phyloP scores from a whole-genome alignment of 495 filamentous ascomycete genomes.

The Talaromyces trachyspermus region DNA sequence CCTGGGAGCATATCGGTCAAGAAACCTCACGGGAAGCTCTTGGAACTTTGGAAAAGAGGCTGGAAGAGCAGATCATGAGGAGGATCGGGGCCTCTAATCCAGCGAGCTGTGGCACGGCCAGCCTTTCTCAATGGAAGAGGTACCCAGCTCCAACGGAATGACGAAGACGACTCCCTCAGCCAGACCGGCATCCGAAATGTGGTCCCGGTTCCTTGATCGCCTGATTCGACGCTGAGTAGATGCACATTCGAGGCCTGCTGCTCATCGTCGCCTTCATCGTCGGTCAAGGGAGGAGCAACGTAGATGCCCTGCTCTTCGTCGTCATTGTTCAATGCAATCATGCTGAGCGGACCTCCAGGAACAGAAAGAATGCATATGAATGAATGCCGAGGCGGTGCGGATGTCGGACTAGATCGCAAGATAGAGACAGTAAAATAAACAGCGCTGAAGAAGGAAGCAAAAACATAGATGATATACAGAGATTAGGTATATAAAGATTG shows the following conservation, averaged over 20 bases:
- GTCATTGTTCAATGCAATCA: slow-evolving; percentile 30
- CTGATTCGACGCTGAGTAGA: slow-evolving; percentile 17
- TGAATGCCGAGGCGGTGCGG: no score
- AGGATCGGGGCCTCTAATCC: slow-evolving; percentile 65
- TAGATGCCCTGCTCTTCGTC: slow-evolving; percentile 30
- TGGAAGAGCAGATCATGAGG: slow-evolving; percentile 57
- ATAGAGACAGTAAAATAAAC: no score
- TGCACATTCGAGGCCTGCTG: slow-evolving; percentile 35
- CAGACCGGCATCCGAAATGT: slow-evolving; percentile 36
- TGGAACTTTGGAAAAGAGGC: slow-evolving; percentile 66
- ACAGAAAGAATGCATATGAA: slow-evolving; percentile 3
- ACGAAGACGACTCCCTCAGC: slow-evolving; percentile 46
- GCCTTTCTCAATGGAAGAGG: slow-evolving; percentile 42
- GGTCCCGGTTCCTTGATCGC: slow-evolving; percentile 30
- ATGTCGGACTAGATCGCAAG: not conserved
- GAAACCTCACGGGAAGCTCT: slow-evolving; percentile 54
- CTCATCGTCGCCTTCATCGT: slow-evolving; percentile 32
- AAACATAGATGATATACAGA: no score
- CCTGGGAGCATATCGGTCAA: slow-evolving; percentile 59
- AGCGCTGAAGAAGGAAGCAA: no score
- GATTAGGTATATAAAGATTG: no score
- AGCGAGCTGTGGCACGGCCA: slow-evolving; percentile 44
- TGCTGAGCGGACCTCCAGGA: slow-evolving; percentile 7
- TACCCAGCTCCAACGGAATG: slow-evolving; percentile 47
- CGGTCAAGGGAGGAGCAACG: slow-evolving; percentile 27